These are phyloP conservation scores for Haplosporangium sp. DNA, from an alignment of 371 early-diverging fungal species.

Conservation along the genomic window DNA sequence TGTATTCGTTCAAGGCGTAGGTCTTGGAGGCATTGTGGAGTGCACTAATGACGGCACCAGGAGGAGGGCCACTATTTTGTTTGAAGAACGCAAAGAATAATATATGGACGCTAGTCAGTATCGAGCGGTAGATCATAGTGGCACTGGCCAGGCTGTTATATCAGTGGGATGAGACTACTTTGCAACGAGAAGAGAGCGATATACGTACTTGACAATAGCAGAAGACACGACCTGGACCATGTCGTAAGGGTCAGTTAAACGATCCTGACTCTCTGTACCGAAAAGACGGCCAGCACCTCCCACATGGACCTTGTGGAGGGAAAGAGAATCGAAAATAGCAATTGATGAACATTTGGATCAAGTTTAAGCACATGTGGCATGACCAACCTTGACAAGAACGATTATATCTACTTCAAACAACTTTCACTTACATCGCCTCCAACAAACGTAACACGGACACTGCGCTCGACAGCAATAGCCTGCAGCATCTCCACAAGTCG, in stretches of 20 bases:
- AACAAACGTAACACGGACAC: constrained; percentile 80
- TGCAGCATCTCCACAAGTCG: constrained; percentile 74
- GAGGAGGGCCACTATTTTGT: constrained; percentile 47
- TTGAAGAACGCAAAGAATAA: neutral
- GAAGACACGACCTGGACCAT: constrained; percentile 85
- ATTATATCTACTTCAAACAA: neutral
- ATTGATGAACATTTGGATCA: neutral
- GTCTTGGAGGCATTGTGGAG: constrained; percentile 48
- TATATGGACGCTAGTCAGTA: neutral
- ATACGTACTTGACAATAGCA: constrained; percentile 59
- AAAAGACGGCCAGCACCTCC: constrained; percentile 76
- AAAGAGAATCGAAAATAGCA: constrained; percentile 1
- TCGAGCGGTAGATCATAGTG: neutral
- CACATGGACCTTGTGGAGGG: constrained; percentile 72
- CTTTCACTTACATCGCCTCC: constrained; percentile 72
- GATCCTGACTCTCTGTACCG: constrained; percentile 59
- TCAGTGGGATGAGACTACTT: neutral
- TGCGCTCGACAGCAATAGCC: constrained; percentile 64
- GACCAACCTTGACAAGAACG: too few relatives aligned
- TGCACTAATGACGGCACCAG: constrained; percentile 49
- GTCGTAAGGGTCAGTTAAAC: constrained; percentile 70
- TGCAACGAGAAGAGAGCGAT: neutral
- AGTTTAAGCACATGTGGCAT: neutral
- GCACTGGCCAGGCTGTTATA: neutral
- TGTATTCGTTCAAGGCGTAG: constrained; percentile 55